Evolutionary conservation across 2,329 filamentous ascomycete species (phyloP).

Genomic region (Trichoderma endophyticum): DNA sequence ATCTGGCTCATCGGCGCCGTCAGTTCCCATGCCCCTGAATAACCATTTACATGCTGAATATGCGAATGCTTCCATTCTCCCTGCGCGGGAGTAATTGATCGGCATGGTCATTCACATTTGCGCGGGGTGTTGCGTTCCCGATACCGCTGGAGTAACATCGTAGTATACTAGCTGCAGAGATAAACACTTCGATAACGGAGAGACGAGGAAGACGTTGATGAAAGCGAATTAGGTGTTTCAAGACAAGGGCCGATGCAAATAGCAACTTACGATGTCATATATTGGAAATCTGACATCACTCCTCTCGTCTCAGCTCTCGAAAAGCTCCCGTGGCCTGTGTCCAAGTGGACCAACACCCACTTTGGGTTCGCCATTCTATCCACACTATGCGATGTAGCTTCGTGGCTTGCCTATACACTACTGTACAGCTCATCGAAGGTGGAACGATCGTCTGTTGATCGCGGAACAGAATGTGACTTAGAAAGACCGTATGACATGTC

Average conservation of each 20-base stretch:
- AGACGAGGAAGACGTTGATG: background rate
- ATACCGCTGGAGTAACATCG: background rate
- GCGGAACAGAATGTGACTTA: background rate
- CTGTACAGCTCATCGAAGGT: background rate
- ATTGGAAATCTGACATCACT: background rate
- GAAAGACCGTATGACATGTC: background rate
- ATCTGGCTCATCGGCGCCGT: background rate
- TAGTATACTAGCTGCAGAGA: background rate
- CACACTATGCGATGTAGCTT: background rate
- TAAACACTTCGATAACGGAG: background rate
- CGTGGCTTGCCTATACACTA: background rate
- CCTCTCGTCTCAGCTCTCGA: background rate
- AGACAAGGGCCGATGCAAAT: background rate
- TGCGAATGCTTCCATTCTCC: background rate
- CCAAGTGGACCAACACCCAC: background rate
- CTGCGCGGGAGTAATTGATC: background rate
- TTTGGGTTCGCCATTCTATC: background rate
- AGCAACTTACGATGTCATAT: background rate
- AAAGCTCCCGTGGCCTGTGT: background rate
- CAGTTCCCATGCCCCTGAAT: background rate
- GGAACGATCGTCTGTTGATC: background rate
- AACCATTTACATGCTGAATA: background rate
- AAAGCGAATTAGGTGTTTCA: background rate
- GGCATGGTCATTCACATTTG: background rate
- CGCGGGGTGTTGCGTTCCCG: background rate